Evolutionary conservation across 1,139 yeast species (phyloP).

Genomic region (Geotrichum siamense): DNA sequence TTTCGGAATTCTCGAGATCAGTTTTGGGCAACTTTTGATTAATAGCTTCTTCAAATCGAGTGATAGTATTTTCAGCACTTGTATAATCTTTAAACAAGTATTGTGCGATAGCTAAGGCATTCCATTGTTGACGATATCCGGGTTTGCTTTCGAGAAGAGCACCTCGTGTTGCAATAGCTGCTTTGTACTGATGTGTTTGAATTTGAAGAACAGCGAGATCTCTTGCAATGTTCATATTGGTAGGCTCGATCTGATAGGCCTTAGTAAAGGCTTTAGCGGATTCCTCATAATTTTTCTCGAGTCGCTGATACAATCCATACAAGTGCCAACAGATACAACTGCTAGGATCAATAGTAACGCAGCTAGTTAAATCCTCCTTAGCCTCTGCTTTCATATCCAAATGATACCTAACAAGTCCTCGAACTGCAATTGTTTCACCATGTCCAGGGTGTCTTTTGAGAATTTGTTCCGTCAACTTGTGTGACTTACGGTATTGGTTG

Average conservation of each 20-base stretch:
- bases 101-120: constrained; percentile 79
- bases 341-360: constrained; percentile 47
- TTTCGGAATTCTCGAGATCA: constrained; percentile 78
- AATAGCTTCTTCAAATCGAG: constrained; percentile 66
- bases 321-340: constrained; percentile 77
- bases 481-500: constrained; percentile 80
- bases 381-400: constrained; percentile 57
- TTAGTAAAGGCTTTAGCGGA: constrained; percentile 75
- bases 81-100: constrained; percentile 61
- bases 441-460: constrained; percentile 70
- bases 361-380: constrained; percentile 51
- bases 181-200: constrained; percentile 68
- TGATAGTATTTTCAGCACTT: constrained; percentile 63
- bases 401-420: constrained; percentile 61
- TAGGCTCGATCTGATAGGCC: constrained; percentile 74
- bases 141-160: constrained; percentile 67
- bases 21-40: constrained; percentile 30
- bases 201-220: constrained; percentile 77
- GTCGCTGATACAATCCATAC: constrained; percentile 75
- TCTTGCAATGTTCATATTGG: constrained; percentile 69
- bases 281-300: constrained; percentile 59
- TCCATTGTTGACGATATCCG: constrained; percentile 89
- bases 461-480: constrained; percentile 67
- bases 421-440: constrained; percentile 77
- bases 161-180: constrained; percentile 56